Evolutionary conservation across 2,329 filamentous ascomycete genomes (phyloP).

Genomic region (Aspergillus novoparasiticus): DNA sequence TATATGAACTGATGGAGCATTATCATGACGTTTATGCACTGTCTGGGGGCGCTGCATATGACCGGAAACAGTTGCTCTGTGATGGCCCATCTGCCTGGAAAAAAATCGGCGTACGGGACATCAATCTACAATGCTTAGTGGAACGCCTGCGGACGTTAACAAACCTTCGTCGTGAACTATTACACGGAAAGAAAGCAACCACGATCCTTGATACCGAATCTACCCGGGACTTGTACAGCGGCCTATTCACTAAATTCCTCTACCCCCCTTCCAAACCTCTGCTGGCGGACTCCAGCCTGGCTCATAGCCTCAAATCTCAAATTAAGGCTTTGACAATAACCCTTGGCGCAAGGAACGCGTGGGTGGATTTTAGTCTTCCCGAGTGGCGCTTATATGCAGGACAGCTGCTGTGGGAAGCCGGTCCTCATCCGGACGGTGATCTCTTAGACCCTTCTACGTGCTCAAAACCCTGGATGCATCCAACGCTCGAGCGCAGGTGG

Average conservation of each 20-base stretch:
- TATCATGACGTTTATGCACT: conserved; percentile 34
- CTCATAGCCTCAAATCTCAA: conserved; percentile 46
- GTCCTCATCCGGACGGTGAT: conserved; percentile 40
- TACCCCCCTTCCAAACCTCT: conserved; percentile 36
- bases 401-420: conserved; percentile 47
- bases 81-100: conserved; percentile 46
- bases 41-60: conserved; percentile 34
- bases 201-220: conserved; percentile 41
- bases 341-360: conserved; percentile 46
- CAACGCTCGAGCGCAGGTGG: conserved; percentile 52
- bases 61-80: conserved; percentile 39
- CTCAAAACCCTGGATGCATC: conserved; percentile 28
- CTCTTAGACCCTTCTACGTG: conserved; percentile 22
- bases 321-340: conserved; percentile 49
- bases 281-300: conserved; percentile 26
- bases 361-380: conserved; percentile 51
- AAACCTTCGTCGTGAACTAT: conserved; percentile 36
- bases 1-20: conserved; percentile 38
- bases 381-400: conserved; percentile 51
- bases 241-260: conserved; percentile 42
- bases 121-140: conserved; percentile 35
- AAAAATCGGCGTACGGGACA: conserved; percentile 44
- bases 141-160: conserved; percentile 39
- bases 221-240: conserved; percentile 34
- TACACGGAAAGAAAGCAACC: conserved; percentile 31